A percentile compares a stretch with the other conserved stretches of the same genome.
phyloP scores from a whole-genome alignment of 176 grass and related monocot genomes.

The Eleusine indica region DNA sequence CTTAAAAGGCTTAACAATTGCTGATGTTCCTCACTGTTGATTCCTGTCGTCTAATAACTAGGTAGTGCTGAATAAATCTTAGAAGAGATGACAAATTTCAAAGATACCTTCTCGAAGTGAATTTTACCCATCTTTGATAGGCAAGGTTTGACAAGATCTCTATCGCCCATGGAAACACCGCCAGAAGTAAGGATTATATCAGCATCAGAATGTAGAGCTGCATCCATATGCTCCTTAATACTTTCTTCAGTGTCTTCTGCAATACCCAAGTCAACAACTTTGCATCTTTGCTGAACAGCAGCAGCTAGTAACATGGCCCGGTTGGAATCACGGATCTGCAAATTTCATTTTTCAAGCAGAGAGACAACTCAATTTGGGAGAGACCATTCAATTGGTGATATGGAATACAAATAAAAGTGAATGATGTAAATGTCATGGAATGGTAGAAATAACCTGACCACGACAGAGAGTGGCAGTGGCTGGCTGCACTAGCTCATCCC shows the following conservation, averaged over 20 bases:
- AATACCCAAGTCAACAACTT: slow-evolving; percentile 86
- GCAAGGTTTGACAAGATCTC: slow-evolving; percentile 93
- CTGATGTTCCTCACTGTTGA: neutral
- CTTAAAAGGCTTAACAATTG: neutral
- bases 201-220: slow-evolving; percentile 60
- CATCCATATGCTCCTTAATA: slow-evolving; percentile 68
- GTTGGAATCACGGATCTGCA: slow-evolving; percentile 96
- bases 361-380: slow-evolving; percentile 1
- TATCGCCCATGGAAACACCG: slow-evolving; percentile 97
- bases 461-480: slow-evolving; percentile 65
- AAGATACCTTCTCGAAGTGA: slow-evolving; percentile 88
- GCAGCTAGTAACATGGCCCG: slow-evolving; percentile 85
- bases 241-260: slow-evolving; percentile 82
- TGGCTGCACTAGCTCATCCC: slow-evolving; percentile 86
- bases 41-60: neutral
- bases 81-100: neutral
- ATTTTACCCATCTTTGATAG: slow-evolving; percentile 75
- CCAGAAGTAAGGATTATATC: slow-evolving; percentile 92
- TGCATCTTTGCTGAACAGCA: slow-evolving; percentile 81
- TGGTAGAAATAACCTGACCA: slow-evolving; percentile 74
- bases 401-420: neutral
- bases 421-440: neutral
- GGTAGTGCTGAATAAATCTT: neutral
- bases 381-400: slow-evolving; percentile 2
- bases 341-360: slow-evolving; percentile 38